Evolutionary conservation across 2,329 filamentous ascomycete species (phyloP).

Genomic region (Aspergillus nomiae): DNA sequence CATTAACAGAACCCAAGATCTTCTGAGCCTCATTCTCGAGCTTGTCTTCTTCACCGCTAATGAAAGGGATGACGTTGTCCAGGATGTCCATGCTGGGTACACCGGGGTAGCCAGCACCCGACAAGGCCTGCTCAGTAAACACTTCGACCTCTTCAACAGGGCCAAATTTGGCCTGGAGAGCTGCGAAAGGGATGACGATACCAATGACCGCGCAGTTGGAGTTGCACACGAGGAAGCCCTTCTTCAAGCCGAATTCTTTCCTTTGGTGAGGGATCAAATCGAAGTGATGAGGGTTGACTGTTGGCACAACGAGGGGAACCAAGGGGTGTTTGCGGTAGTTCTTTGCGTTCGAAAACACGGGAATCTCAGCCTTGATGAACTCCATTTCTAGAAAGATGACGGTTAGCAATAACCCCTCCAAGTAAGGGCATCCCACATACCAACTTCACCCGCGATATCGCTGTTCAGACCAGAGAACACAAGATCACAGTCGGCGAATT

Average conservation of each 20-base stretch:
- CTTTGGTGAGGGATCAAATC: conserved; percentile 88
- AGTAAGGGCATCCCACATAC: conserved; percentile 52
- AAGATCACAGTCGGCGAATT: conserved; percentile 88
- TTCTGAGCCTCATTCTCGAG: conserved; percentile 92
- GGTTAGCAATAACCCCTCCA: conserved; percentile 3
- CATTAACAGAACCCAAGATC: conserved; percentile 79
- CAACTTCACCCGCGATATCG: conserved; percentile 88
- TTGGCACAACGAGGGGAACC: conserved; percentile 91
- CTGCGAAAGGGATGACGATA: conserved; percentile 90
- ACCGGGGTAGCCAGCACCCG: conserved; percentile 71
- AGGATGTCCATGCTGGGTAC: conserved; percentile 91
- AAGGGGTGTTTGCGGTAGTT: conserved; percentile 91
- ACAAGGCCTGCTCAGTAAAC: conserved; percentile 93
- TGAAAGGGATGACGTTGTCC: conserved; percentile 94
- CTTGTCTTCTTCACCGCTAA: conserved; percentile 93
- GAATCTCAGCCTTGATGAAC: conserved; percentile 83
- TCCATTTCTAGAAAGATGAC: conserved; percentile 68
- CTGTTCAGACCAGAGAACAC: conserved; percentile 92
- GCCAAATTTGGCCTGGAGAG: conserved; percentile 83
- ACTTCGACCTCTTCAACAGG: conserved; percentile 75
- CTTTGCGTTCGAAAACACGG: conserved; percentile 97
- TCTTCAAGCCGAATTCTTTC: conserved; percentile 68
- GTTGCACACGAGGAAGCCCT: conserved; percentile 95
- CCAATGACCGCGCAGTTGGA: conserved; percentile 98
- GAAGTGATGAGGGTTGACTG: conserved; percentile 87